phyloP scores from a whole-genome alignment of 1,139 yeast species.

The Geotrichum siamense region DNA sequence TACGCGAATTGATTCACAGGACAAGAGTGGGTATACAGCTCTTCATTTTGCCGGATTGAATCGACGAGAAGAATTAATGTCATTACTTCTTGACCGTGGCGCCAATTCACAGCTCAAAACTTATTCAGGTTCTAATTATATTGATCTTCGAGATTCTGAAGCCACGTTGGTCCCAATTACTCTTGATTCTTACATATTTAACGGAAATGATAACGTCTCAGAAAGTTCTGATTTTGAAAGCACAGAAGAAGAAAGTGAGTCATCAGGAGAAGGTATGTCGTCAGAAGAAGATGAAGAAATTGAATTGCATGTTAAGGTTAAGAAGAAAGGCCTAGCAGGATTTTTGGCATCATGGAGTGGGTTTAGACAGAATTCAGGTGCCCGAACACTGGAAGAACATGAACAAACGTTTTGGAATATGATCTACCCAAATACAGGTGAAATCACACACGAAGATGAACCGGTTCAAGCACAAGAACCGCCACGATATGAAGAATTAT shows the following conservation, averaged over 20 bases:
- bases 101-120: slow-evolving; percentile 52
- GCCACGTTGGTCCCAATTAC: slow-evolving; percentile 3
- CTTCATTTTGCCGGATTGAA: slow-evolving; percentile 70
- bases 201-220: slow-evolving; percentile 4
- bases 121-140: slow-evolving; percentile 44
- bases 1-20: slow-evolving; percentile 61
- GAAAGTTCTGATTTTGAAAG: neutral
- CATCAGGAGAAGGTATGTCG: slow-evolving; percentile 22
- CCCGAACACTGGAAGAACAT: slow-evolving; percentile 2
- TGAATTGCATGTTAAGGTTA: slow-evolving; percentile 11
- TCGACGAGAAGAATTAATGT: slow-evolving; percentile 56
- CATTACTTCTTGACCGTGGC: slow-evolving; percentile 50
- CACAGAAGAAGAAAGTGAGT: slow-evolving; percentile 27
- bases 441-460: slow-evolving; percentile 5
- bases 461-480: slow-evolving; percentile 25
- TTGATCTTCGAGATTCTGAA: slow-evolving; percentile 42
- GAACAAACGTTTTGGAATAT: slow-evolving; percentile 8
- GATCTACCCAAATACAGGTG: slow-evolving; percentile 14
- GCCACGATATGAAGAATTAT: slow-evolving; percentile 76
- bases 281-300: slow-evolving; percentile 24
- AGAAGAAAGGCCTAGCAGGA: slow-evolving; percentile 8
- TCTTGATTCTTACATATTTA: slow-evolving; percentile 14
- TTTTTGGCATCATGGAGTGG: slow-evolving; percentile 5
- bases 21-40: slow-evolving; percentile 71
- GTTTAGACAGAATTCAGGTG: slow-evolving; percentile 1